A percentile compares a stretch with the other conserved stretches of the same genome.
Evolutionary conservation across 2,329 filamentous ascomycete species (phyloP).

Genomic region (Cephalotrichum gorgonifer): DNA sequence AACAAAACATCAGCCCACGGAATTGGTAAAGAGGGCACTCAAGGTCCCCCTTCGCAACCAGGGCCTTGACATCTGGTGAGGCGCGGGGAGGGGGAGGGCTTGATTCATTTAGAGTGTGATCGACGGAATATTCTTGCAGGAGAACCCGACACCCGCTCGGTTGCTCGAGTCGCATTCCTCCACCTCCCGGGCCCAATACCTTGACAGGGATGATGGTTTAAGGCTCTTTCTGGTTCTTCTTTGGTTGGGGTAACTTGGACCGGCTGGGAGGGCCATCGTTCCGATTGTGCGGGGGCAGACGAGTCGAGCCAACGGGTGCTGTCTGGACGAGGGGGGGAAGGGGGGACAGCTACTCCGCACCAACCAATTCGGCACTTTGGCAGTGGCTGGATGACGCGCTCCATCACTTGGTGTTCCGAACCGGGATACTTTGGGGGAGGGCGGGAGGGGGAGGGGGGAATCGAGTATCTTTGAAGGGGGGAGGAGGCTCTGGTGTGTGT

Average conservation of each 20-base stretch:
- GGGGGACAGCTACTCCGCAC: background rate
- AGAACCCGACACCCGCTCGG: background rate
- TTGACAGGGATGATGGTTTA: background rate
- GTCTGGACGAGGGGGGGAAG: background rate
- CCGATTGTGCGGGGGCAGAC: conserved; percentile 1
- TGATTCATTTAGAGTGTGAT: conserved; percentile 6
- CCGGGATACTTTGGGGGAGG: no score
- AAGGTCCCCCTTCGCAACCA: background rate
- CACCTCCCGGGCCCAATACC: background rate
- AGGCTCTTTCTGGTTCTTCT: background rate
- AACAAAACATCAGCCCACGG: no score
- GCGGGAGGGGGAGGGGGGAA: no score
- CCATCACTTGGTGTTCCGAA: background rate
- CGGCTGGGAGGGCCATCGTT: conserved; percentile 4
- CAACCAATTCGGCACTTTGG: background rate
- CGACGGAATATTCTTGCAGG: conserved; percentile 1
- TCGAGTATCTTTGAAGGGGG: no score
- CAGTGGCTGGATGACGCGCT: background rate
- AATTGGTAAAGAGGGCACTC: no score
- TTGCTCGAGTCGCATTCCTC: background rate
- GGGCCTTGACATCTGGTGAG: background rate
- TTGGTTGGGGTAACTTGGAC: conserved; percentile 1
- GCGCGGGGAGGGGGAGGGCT: background rate
- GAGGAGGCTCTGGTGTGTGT: no score
- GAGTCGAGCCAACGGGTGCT: background rate